phyloP scores from a whole-genome alignment of 805 yeast species.

The Nakazawaea ernobii region DNA sequence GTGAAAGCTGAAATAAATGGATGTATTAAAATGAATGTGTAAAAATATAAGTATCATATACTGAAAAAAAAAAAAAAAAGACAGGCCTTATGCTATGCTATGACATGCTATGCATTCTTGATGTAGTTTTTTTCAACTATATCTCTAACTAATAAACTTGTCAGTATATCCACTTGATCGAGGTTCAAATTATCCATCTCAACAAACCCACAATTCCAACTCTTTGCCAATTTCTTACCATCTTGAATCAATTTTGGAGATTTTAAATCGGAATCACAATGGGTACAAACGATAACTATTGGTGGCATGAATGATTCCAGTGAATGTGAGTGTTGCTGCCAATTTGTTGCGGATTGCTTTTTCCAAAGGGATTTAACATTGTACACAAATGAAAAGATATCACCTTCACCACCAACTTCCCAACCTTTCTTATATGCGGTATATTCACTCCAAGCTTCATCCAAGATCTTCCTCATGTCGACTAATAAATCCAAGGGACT shows the following conservation, averaged over 20 bases:
- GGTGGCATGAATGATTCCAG: constrained; percentile 41
- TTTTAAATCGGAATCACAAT: constrained; percentile 47
- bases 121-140: constrained; percentile 33
- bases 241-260: constrained; percentile 54
- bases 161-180: constrained; percentile 47
- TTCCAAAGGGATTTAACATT: constrained; percentile 57
- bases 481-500: constrained; percentile 32
- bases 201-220: constrained; percentile 64
- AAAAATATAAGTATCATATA: no score
- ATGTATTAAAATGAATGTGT: background rate
- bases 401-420: constrained; percentile 64
- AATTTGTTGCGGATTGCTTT: constrained; percentile 17
- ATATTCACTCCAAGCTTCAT: constrained; percentile 73
- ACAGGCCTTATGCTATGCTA: background rate
- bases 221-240: constrained; percentile 50
- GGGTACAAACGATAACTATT: constrained; percentile 61
- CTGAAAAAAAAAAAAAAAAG: no score
- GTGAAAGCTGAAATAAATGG: constrained; percentile 25
- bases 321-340: background rate
- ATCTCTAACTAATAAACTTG: constrained; percentile 56
- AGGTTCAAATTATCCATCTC: constrained; percentile 50
- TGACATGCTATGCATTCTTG: background rate
- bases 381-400: constrained; percentile 53
- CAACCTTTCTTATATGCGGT: constrained; percentile 47
- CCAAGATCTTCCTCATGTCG: constrained; percentile 48